Percentiles rank a stretch among this genome's conserved stretches.
These are phyloP conservation scores for Neoarthrinium moseri DNA, from an alignment of 2,329 filamentous ascomycete species.

Conservation along the genomic window DNA sequence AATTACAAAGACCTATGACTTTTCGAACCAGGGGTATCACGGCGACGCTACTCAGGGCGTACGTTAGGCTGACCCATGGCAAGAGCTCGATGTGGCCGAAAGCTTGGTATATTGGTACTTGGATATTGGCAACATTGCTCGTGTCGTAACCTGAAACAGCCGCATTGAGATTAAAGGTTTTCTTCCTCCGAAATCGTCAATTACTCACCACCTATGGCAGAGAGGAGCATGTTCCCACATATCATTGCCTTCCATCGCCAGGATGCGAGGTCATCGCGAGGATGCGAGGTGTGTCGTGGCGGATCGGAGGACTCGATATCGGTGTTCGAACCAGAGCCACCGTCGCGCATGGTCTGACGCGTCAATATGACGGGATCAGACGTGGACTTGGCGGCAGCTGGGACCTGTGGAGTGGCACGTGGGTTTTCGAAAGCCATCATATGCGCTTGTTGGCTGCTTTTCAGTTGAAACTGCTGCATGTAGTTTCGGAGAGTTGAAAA, in stretches of 20 bases:
- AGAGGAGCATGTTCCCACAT: background rate
- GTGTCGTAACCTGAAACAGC: constrained; percentile 36
- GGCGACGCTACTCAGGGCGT: constrained; percentile 32
- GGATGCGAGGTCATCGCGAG: background rate
- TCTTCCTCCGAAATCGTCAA: too few relatives aligned
- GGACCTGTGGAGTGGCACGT: background rate
- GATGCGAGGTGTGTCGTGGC: background rate
- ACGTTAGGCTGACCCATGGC: constrained; percentile 37
- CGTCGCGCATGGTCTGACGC: too few relatives aligned
- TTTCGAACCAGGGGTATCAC: constrained; percentile 32
- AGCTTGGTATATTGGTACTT: constrained; percentile 55
- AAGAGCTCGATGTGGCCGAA: constrained; percentile 36
- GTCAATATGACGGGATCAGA: too few relatives aligned
- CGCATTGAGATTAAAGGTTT: too few relatives aligned
- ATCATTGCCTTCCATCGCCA: background rate
- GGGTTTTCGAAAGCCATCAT: background rate
- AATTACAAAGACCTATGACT: constrained; percentile 29
- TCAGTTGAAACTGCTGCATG: too few relatives aligned
- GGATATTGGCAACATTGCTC: constrained; percentile 52
- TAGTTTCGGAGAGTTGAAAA: too few relatives aligned
- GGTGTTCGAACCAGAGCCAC: too few relatives aligned
- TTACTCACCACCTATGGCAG: constrained; percentile 4
- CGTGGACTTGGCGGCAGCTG: background rate
- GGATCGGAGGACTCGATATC: background rate
- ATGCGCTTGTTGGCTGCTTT: too few relatives aligned